Conservation (phyloP, 352 stramenopile genomes). For the Pythium utonaiense region DNA sequence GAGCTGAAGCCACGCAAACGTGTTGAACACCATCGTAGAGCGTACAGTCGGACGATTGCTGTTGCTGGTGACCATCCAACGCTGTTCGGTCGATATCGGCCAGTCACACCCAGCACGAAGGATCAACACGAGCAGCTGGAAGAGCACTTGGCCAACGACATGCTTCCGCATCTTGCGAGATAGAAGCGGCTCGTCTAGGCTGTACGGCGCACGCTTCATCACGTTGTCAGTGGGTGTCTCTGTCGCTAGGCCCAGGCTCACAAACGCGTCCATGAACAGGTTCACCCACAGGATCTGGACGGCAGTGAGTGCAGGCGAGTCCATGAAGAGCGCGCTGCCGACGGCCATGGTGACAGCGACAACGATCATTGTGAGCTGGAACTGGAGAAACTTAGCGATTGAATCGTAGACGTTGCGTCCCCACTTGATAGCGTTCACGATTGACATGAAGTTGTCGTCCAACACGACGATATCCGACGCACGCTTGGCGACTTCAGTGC, state of each 20-base stretch:
- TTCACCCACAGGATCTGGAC: conserved; percentile 98
- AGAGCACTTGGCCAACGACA: conserved; percentile 90
- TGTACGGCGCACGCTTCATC: conserved; percentile 91
- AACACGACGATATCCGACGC: conserved; percentile 88
- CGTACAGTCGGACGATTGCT: conserved; percentile 57
- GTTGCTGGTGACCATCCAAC: conserved; percentile 13
- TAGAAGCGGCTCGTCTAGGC: conserved; percentile 89
- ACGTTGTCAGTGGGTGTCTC: conserved; percentile 88
- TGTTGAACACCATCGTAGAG: conserved; percentile 97
- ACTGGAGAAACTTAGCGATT: conserved; percentile 98
- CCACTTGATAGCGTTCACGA: conserved; percentile 72
- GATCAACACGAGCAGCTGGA: conserved; percentile 90
- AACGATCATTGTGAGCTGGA: conserved; percentile 97
- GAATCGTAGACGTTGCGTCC: conserved; percentile 89
- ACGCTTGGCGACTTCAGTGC: conserved; percentile 82
- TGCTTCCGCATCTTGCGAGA: conserved; percentile 94
- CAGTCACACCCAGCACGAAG: conserved; percentile 75
- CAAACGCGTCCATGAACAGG: conserved; percentile 98
- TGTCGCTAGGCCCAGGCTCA: conserved; percentile 92
- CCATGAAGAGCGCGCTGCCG: conserved; percentile 77
- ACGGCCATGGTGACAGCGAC: conserved; percentile 92
- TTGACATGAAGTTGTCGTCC: conserved; percentile 94
- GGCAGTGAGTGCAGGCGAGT: conserved; percentile 89
- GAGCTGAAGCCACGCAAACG: conserved; percentile 97
- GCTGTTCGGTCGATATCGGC: conserved; percentile 4